These are phyloP conservation scores for Epichloe uncinata DNA, from an alignment of 2,329 filamentous ascomycete species.

Conservation along the genomic window DNA sequence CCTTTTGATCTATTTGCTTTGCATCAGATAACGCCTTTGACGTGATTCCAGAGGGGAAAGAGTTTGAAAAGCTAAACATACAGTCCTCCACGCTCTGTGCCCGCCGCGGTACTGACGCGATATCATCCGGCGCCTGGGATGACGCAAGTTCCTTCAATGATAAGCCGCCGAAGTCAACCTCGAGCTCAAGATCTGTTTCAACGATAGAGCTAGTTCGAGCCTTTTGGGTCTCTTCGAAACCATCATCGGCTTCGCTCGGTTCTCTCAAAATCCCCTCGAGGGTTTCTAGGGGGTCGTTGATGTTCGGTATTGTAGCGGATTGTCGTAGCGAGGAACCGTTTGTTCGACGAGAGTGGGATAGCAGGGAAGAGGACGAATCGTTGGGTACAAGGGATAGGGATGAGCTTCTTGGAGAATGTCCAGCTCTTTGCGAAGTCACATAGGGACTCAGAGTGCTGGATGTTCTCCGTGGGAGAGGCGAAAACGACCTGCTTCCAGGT, in stretches of 20 bases:
- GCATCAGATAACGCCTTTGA: neutral
- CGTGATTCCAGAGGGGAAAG: neutral
- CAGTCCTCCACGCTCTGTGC: constrained; percentile 59
- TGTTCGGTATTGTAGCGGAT: constrained; percentile 29
- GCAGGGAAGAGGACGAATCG: constrained; percentile 64
- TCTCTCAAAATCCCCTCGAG: constrained; percentile 37
- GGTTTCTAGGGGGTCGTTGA: constrained; percentile 54
- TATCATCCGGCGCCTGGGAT: constrained; percentile 15
- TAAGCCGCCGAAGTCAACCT: constrained; percentile 67
- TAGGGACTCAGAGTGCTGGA: constrained; percentile 57
- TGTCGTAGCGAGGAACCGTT: constrained; percentile 60
- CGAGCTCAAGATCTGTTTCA: constrained; percentile 43
- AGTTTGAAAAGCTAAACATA: constrained; percentile 26
- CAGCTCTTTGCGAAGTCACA: constrained; percentile 53
- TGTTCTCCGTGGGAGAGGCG: constrained; percentile 54
- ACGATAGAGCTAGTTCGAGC: constrained; percentile 17
- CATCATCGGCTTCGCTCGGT: constrained; percentile 8
- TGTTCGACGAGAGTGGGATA: constrained; percentile 46
- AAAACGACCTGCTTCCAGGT: constrained; percentile 53
- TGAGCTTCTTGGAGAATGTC: constrained; percentile 57
- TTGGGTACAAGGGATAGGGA: constrained; percentile 65
- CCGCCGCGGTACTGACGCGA: constrained; percentile 24
- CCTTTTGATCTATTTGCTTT: constrained; percentile 50
- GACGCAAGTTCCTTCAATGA: constrained; percentile 60
- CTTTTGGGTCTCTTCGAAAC: constrained; percentile 5